Evolutionary conservation across 306 rosid genomes (phyloP).

Genomic region (Crataegus laevigata): DNA sequence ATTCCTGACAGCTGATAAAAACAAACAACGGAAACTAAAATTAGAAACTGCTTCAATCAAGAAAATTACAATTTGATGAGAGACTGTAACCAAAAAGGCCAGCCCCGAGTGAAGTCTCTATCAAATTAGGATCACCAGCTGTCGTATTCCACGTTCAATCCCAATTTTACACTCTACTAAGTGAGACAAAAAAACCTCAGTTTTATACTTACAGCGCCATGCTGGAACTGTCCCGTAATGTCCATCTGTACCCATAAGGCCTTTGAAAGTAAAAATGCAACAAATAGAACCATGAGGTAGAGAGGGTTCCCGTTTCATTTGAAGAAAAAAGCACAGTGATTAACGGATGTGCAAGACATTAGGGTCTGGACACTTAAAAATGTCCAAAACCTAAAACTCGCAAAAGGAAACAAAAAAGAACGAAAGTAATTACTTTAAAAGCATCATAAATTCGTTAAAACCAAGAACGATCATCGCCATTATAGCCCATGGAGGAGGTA

Average conservation of each 20-base stretch:
- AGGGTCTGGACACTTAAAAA: neutral
- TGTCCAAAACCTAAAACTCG: neutral
- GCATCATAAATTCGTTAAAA: slow-evolving; percentile 71
- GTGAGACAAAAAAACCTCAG: neutral
- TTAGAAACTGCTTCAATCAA: neutral
- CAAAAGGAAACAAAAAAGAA: neutral
- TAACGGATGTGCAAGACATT: neutral
- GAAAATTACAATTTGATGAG: neutral
- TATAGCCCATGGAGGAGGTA: too few species aligned
- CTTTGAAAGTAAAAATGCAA: slow-evolving; percentile 48
- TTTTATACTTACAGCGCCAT: slow-evolving; percentile 59
- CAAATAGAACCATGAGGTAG: slow-evolving; percentile 54
- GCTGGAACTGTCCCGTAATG: slow-evolving; percentile 48
- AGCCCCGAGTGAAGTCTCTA: too few species aligned
- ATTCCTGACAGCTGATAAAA: slow-evolving; percentile 64
- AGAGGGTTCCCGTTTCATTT: slow-evolving; percentile 68
- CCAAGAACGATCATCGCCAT: slow-evolving; percentile 66
- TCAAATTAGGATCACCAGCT: too few species aligned
- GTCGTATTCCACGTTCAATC: too few species aligned
- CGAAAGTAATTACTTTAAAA: slow-evolving; percentile 49
- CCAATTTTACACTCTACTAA: too few species aligned
- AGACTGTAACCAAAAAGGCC: neutral
- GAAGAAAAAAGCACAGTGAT: slow-evolving; percentile 3
- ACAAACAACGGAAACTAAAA: neutral
- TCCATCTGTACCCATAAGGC: slow-evolving; percentile 89